A percentile compares a stretch with the other conserved stretches of the same genome.
These are phyloP conservation scores for Neurospora tetraspora DNA, from an alignment of 495 filamentous ascomycete species.

Conservation along the genomic window DNA sequence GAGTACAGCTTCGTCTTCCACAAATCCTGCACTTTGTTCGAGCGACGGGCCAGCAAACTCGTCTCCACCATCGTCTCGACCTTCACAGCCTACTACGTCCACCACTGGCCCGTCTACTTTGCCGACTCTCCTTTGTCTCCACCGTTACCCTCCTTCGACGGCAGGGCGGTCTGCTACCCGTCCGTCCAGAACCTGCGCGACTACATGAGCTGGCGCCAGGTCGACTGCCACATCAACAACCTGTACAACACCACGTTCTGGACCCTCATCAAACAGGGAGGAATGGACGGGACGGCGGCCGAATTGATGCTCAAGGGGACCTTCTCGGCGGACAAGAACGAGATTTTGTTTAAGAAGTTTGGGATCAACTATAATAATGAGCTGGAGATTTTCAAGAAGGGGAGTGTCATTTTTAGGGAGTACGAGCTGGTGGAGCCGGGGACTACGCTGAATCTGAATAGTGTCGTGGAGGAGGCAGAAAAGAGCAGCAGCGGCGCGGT, in stretches of 20 bases:
- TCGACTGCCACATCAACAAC: constrained; percentile 97
- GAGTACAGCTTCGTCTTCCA: constrained; percentile 93
- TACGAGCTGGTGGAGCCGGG: constrained; percentile 46
- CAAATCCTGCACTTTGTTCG: constrained; percentile 70
- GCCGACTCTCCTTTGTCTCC: constrained; percentile 53
- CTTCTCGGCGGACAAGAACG: constrained; percentile 78
- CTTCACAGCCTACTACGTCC: constrained; percentile 85
- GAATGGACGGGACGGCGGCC: constrained; percentile 62
- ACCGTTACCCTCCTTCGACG: constrained; percentile 84
- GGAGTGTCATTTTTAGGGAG: constrained; percentile 79
- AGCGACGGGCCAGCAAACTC: constrained; percentile 79
- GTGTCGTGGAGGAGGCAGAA: constrained; percentile 25
- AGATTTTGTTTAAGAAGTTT: constrained; percentile 85
- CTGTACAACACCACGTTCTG: constrained; percentile 97
- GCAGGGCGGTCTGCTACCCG: constrained; percentile 81
- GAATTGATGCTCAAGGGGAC: constrained; percentile 76
- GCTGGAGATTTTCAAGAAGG: constrained; percentile 83
- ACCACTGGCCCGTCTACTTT: constrained; percentile 72
- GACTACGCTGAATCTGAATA: constrained; percentile 21
- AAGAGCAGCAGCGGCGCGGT: constrained; percentile 15
- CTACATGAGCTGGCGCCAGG: constrained; percentile 95
- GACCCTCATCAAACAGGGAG: constrained; percentile 70
- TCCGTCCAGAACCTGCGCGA: constrained; percentile 68
- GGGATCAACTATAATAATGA: constrained; percentile 97
- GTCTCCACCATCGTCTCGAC: constrained; percentile 82